A percentile compares a stretch with the other conserved stretches of the same genome.
Evolutionary conservation across 768 basidiomycete species (phyloP).

Genomic region (Terana coerulea): DNA sequence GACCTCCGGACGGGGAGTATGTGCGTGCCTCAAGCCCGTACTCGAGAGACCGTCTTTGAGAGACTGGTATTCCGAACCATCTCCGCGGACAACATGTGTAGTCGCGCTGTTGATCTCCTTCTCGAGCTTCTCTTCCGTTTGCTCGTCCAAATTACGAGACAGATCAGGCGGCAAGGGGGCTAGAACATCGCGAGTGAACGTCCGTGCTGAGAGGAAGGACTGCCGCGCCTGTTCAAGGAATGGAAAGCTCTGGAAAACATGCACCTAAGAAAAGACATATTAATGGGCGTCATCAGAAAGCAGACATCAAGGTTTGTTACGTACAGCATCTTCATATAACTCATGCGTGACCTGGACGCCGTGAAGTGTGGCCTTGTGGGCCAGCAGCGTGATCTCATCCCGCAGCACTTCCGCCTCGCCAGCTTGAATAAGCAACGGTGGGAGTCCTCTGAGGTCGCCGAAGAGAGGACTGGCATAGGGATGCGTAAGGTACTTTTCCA

Average conservation of each 20-base stretch:
- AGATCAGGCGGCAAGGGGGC: conserved; percentile 43
- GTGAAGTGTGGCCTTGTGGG: conserved; percentile 86
- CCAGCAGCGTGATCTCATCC: conserved; percentile 87
- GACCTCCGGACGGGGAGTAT: conserved; percentile 3
- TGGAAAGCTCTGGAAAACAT: conserved; percentile 89
- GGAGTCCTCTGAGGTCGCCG: conserved; percentile 81
- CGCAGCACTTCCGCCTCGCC: conserved; percentile 95
- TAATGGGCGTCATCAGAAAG: background rate
- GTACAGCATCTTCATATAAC: conserved; percentile 85
- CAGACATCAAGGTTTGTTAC: conserved; percentile 28
- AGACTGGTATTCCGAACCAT: conserved; percentile 52
- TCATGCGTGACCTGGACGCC: conserved; percentile 88
- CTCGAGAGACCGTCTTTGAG: conserved; percentile 20
- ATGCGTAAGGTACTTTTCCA: conserved; percentile 85
- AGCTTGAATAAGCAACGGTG: conserved; percentile 86
- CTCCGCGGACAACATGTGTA: conserved; percentile 67
- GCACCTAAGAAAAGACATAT: conserved; percentile 48
- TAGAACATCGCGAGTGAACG: conserved; percentile 62
- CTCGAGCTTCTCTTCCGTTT: conserved; percentile 59
- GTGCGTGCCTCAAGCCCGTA: conserved; percentile 19
- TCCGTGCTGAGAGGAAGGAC: conserved; percentile 66
- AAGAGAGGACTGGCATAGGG: conserved; percentile 96
- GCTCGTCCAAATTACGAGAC: conserved; percentile 5
- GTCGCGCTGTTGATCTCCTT: conserved; percentile 67
- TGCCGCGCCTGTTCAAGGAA: conserved; percentile 65